A percentile compares a stretch with the other conserved stretches of the same genome.
Evolutionary conservation across 495 filamentous ascomycete species (phyloP).

Genomic region (Letharia columbiana): DNA sequence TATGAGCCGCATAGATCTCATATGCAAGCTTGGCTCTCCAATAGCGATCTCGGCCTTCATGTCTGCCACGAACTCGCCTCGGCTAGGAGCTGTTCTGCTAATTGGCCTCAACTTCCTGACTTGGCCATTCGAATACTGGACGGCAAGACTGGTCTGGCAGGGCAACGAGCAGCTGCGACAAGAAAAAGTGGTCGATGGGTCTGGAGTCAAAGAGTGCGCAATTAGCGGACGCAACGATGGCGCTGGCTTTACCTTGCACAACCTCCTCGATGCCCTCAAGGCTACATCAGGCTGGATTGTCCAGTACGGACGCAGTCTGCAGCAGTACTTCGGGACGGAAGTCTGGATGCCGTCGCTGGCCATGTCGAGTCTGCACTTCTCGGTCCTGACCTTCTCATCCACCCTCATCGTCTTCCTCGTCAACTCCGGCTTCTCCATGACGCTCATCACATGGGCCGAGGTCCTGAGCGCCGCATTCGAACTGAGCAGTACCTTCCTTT

Average conservation of each 20-base stretch:
- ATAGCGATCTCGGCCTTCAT: slow-evolving; percentile 45
- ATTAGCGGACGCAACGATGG: background rate
- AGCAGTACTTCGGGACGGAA: slow-evolving; percentile 6
- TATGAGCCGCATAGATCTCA: slow-evolving; percentile 61
- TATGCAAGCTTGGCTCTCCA: slow-evolving; percentile 59
- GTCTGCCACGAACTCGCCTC: slow-evolving; percentile 38
- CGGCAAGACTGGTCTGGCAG: slow-evolving; percentile 4
- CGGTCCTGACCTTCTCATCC: slow-evolving; percentile 1
- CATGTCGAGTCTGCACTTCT: slow-evolving; percentile 8
- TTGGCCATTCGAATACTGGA: slow-evolving; percentile 12
- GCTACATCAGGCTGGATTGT: background rate
- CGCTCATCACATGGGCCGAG: slow-evolving; percentile 7
- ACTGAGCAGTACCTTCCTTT: slow-evolving; percentile 7
- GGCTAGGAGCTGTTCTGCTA: slow-evolving; percentile 41
- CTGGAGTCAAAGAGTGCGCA: too few relatives aligned
- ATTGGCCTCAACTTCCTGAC: slow-evolving; percentile 29
- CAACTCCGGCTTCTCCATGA: slow-evolving; percentile 12
- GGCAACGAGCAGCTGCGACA: background rate
- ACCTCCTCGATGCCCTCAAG: background rate
- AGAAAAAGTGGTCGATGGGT: background rate
- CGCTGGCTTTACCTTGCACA: background rate
- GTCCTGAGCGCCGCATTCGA: slow-evolving; percentile 6
- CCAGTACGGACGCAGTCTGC: background rate
- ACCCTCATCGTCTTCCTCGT: slow-evolving; percentile 12
- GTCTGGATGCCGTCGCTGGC: slow-evolving; percentile 13